Percentiles rank a stretch among this genome's conserved stretches.
phyloP scores from a whole-genome alignment of 2,329 filamentous ascomycete genomes.

The Claviceps lovelessii region DNA sequence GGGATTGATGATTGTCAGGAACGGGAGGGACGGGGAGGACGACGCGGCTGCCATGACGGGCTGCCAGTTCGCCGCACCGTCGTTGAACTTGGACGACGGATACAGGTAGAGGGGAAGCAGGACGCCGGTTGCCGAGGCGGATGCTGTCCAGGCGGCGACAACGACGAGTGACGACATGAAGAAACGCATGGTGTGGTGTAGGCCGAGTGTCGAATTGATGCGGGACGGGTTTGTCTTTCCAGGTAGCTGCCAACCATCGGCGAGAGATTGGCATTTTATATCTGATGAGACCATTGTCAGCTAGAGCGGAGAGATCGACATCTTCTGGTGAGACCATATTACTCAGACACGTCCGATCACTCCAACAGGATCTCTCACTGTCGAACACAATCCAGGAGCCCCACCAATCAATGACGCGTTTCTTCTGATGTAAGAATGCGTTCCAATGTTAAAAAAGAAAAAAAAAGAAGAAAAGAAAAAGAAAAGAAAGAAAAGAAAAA shows the following conservation, averaged over 20 bases:
- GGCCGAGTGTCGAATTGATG: not conserved
- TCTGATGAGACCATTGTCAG: not conserved
- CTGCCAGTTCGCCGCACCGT: conserved; percentile 12
- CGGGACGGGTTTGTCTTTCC: too few species aligned
- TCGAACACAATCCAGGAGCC: not conserved
- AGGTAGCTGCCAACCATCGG: not conserved
- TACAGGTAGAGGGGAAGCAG: conserved; percentile 12
- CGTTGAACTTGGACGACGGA: conserved; percentile 8
- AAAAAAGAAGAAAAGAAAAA: too few species aligned
- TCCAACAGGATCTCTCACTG: not conserved
- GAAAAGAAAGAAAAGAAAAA: not conserved
- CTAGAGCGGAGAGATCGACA: too few species aligned
- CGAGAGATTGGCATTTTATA: not conserved
- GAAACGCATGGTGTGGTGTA: not conserved
- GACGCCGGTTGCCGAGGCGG: conserved; percentile 7
- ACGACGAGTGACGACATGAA: not conserved
- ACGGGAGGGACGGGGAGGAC: conserved; percentile 5
- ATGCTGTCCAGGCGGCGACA: not conserved
- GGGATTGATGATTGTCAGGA: conserved; percentile 11
- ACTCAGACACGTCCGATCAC: not conserved
- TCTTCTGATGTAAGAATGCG: not conserved
- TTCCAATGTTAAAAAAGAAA: too few species aligned
- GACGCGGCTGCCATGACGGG: conserved; percentile 8
- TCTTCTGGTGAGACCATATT: not conserved
- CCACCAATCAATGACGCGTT: not conserved